A percentile compares a stretch with the other conserved stretches of the same genome.
Evolutionary conservation across 2,329 filamentous ascomycete genomes (phyloP).

Genomic region (Aphanoascus verrucosus): DNA sequence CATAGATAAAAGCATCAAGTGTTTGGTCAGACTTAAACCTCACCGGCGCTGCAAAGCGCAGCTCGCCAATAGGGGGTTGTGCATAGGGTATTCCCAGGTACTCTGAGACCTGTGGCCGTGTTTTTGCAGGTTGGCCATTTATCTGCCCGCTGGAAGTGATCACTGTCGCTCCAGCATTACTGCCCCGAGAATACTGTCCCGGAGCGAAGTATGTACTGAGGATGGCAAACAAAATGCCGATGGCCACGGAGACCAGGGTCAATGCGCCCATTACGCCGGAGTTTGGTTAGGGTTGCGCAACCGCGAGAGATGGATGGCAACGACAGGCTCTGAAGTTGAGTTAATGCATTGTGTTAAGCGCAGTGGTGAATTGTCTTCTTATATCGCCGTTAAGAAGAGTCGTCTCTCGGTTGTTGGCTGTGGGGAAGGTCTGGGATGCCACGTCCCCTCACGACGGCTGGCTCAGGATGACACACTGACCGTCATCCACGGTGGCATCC

Average conservation of each 20-base stretch:
- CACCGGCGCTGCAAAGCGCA: constrained; percentile 19
- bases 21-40: no score
- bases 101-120: constrained; percentile 13
- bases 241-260: neutral
- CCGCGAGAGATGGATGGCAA: no score
- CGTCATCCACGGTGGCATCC: no score
- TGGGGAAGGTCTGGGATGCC: no score
- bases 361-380: no score
- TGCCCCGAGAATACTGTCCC: neutral
- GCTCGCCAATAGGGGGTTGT: constrained; percentile 19
- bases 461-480: no score
- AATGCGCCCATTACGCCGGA: neutral
- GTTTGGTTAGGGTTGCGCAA: neutral
- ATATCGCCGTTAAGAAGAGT: no score
- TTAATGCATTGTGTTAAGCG: no score
- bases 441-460: no score
- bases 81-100: constrained; percentile 25
- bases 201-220: neutral
- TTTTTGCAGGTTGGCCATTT: constrained; percentile 12
- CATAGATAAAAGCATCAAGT: no score
- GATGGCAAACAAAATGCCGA: neutral
- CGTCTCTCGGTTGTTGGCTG: no score
- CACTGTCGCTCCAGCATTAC: neutral
- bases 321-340: no score
- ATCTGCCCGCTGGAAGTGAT: constrained; percentile 15